These are phyloP conservation scores for Termitomyces sp. DNA, from an alignment of 768 basidiomycete species.

Conservation along the genomic window DNA sequence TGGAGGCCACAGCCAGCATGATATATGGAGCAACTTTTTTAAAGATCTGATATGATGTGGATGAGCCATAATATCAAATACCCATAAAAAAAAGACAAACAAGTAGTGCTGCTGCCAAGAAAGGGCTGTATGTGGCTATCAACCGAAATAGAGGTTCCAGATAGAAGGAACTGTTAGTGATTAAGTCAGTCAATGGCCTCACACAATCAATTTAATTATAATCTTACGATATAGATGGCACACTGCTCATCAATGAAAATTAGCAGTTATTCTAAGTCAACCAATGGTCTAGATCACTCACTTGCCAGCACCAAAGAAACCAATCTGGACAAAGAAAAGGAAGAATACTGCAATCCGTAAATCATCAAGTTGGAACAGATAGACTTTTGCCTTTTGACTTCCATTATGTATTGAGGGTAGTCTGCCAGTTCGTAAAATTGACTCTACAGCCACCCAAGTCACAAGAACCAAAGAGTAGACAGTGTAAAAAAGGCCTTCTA, in stretches of 20 bases:
- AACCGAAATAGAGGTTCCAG: conserved; percentile 89
- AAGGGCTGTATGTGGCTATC: conserved; percentile 81
- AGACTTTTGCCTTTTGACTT: conserved; percentile 19
- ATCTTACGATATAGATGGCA: conserved; percentile 76
- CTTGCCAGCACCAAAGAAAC: conserved; percentile 85
- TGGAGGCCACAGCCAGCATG: conserved; percentile 66
- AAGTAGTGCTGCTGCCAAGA: conserved; percentile 71
- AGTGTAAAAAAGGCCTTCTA: conserved; percentile 78
- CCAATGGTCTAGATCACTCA: conserved; percentile 30
- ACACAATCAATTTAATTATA: background rate
- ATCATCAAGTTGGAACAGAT: conserved; percentile 55
- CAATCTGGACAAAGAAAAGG: conserved; percentile 82
- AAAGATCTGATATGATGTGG: conserved; percentile 47
- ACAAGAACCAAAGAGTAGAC: conserved; percentile 59
- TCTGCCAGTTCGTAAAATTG: conserved; percentile 14
- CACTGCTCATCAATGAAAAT: conserved; percentile 35
- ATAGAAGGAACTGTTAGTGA: conserved; percentile 65
- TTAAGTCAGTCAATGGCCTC: background rate
- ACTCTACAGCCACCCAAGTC: conserved; percentile 67
- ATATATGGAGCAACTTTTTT: conserved; percentile 82
- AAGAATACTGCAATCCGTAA: conserved; percentile 76
- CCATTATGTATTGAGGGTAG: conserved; percentile 4
- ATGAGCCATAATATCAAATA: background rate
- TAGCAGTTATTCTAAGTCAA: background rate
- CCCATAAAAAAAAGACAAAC: conserved; percentile 29